phyloP scores from a whole-genome alignment of 2,329 filamentous ascomycete genomes.

The Diaporthe citrichinensis region DNA sequence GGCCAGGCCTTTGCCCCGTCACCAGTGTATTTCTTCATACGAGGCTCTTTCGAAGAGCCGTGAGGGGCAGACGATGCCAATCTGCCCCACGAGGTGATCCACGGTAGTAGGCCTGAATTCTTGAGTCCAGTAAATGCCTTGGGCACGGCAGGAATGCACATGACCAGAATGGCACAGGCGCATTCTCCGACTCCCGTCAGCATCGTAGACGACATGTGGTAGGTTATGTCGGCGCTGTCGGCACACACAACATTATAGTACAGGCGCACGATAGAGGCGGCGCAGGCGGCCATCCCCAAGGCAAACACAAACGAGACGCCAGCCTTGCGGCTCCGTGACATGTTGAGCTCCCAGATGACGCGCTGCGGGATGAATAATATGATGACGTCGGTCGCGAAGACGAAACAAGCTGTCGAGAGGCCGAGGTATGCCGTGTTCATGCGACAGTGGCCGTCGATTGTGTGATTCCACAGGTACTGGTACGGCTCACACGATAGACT shows the following conservation, averaged over 20 bases:
- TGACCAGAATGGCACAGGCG: not conserved
- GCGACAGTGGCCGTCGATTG: conserved; percentile 9
- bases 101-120: not conserved
- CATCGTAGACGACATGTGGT: not conserved
- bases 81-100: not conserved
- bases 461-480: not conserved
- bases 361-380: not conserved
- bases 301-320: not conserved
- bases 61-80: not conserved
- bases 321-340: not conserved
- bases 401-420: not conserved
- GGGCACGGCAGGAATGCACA: not conserved
- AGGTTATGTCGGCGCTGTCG: not conserved
- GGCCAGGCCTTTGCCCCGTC: not conserved
- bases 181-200: not conserved
- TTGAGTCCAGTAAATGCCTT: not conserved
- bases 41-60: not conserved
- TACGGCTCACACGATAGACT: not conserved
- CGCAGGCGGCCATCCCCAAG: not conserved
- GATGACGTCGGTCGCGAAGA: conserved; percentile 9
- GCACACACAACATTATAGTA: no score
- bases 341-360: conserved; percentile 21
- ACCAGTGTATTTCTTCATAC: no score
- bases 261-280: not conserved
- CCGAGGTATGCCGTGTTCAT: not conserved